These are phyloP conservation scores for Neolentinus lepideus DNA, from an alignment of 1,284 basidiomycete genomes.

Conservation along the genomic window DNA sequence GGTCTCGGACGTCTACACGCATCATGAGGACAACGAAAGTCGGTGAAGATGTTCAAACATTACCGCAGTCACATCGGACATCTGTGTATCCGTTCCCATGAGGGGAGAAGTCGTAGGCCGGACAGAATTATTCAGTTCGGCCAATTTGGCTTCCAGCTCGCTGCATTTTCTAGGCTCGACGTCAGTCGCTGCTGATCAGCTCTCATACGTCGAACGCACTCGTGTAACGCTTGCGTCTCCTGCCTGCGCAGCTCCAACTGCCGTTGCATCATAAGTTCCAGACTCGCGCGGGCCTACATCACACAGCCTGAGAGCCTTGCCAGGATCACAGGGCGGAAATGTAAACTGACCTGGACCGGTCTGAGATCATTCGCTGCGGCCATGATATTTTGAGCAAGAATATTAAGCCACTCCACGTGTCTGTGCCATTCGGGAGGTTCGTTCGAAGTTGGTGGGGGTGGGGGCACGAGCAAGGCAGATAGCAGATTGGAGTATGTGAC, in stretches of 20 bases:
- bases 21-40: background rate
- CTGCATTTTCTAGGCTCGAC: constrained; percentile 47
- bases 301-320: background rate
- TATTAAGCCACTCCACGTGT: constrained; percentile 67
- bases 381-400: constrained; percentile 75
- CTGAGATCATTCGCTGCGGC: constrained; percentile 74
- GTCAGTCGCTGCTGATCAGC: background rate
- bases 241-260: constrained; percentile 63
- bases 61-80: background rate
- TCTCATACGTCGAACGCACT: constrained; percentile 32
- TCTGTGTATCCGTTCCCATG: background rate
- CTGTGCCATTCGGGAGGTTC: constrained; percentile 61
- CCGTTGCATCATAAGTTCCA: constrained; percentile 70
- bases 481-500: constrained; percentile 65
- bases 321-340: too few relatives aligned
- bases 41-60: background rate
- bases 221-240: constrained; percentile 58
- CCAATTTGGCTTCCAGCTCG: constrained; percentile 51
- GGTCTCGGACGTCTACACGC: background rate
- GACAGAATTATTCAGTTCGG: constrained; percentile 38
- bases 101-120: constrained; percentile 8
- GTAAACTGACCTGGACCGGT: constrained; percentile 80
- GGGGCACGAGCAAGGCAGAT: constrained; percentile 53
- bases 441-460: constrained; percentile 38
- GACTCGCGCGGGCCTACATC: constrained; percentile 56